Conservation (phyloP, 805 yeast species). For the Candida coquimbonensis region DNA sequence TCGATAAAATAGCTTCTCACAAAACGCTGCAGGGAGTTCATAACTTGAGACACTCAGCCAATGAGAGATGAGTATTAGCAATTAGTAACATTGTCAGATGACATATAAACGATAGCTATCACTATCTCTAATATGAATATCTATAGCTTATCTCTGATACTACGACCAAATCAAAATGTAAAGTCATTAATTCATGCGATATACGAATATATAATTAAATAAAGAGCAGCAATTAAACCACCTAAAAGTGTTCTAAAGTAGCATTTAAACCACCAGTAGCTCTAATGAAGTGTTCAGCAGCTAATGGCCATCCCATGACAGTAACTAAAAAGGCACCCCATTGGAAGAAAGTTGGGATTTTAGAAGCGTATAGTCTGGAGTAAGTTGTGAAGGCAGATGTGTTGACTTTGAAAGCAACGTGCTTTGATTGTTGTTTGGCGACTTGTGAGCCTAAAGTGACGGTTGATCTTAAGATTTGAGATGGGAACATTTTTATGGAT, state of each 20-base stretch:
- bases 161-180: too few species aligned
- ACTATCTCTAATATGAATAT: too few species aligned
- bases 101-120: too few species aligned
- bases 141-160: too few species aligned
- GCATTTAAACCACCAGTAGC: constrained; percentile 3
- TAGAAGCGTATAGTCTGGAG: constrained; percentile 11
- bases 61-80: too few species aligned
- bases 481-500: constrained; percentile 17
- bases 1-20: too few species aligned
- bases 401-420: constrained; percentile 16
- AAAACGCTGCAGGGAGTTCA: too few species aligned
- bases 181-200: background rate
- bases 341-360: constrained; percentile 16
- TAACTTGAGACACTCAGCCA: too few species aligned
- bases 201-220: background rate
- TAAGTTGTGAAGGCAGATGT: constrained; percentile 8
- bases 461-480: constrained; percentile 22
- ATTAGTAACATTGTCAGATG: too few species aligned
- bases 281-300: constrained; percentile 9
- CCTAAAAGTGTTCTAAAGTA: background rate
- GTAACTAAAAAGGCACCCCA: constrained; percentile 18
- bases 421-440: constrained; percentile 15
- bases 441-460: constrained; percentile 16
- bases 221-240: background rate
- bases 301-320: constrained; percentile 20